Conservation (phyloP, 2,329 filamentous ascomycete species). For the Clarireedia monteithiana region DNA sequence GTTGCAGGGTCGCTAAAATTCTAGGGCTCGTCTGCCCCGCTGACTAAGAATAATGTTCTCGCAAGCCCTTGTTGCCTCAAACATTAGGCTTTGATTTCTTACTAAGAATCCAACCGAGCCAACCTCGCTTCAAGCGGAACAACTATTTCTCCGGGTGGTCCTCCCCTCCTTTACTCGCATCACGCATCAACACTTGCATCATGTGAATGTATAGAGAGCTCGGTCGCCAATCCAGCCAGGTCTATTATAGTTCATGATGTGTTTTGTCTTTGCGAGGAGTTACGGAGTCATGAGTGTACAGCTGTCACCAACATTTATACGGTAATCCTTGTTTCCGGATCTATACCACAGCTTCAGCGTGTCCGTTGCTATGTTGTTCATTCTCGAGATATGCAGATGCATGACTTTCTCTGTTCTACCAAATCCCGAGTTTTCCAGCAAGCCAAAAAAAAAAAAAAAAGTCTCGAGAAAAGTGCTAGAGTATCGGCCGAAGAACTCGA, state of each 20-base stretch:
- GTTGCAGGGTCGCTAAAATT: constrained; percentile 1
- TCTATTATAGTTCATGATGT: neutral
- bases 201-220: no score
- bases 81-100: no score
- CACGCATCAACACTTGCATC: no score
- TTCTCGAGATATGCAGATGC: neutral
- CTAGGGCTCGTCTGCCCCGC: neutral
- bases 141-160: no score
- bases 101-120: no score
- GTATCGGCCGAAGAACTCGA: neutral
- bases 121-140: no score
- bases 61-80: no score
- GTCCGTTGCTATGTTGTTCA: neutral
- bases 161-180: no score
- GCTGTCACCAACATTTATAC: neutral
- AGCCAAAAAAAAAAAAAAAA: neutral
- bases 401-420: neutral
- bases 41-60: neutral
- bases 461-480: neutral
- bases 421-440: neutral
- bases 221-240: no score
- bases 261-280: neutral
- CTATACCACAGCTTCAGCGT: neutral
- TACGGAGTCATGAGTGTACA: neutral
- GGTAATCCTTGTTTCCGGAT: neutral